A percentile compares a stretch with the other conserved stretches of the same genome.
Conservation (phyloP, 73 alveolate species). For the Paraurostyla sp. region DNA sequence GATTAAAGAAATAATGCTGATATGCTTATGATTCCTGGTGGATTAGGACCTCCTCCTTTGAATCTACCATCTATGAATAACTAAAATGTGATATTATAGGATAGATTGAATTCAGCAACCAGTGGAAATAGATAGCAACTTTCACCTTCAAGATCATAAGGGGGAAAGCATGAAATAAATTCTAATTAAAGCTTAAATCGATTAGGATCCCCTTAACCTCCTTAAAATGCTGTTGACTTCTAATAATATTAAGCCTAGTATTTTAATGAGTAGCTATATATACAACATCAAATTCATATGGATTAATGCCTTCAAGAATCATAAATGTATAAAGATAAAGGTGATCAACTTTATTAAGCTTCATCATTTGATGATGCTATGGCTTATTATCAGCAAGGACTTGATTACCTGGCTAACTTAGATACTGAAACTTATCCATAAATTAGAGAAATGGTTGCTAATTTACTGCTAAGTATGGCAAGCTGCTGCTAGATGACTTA, state of each 20-base stretch:
- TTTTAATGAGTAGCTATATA: constrained; percentile 9
- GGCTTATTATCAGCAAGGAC: constrained; percentile 49
- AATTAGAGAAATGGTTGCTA: constrained; percentile 17
- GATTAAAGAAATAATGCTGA: constrained; percentile 1
- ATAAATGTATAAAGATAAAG: constrained; percentile 23
- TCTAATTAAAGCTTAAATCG: constrained; percentile 5
- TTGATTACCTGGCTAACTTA: background rate
- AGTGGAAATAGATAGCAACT: no score
- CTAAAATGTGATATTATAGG: background rate
- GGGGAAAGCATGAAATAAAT: background rate
- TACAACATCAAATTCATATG: background rate
- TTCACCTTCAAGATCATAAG: no score
- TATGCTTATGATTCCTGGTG: constrained; percentile 2
- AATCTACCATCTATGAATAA: no score
- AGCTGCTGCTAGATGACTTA: constrained; percentile 10
- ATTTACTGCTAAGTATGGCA: constrained; percentile 13
- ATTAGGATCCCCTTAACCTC: background rate
- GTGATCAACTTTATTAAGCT: constrained; percentile 27
- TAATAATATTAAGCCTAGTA: background rate
- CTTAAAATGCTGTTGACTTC: constrained; percentile 9
- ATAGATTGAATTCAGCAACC: background rate
- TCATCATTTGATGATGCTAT: background rate
- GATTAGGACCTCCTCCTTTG: background rate
- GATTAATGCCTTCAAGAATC: constrained; percentile 1
- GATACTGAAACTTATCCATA: constrained; percentile 6